A percentile compares a stretch with the other conserved stretches of the same genome.
Evolutionary conservation across 2,329 filamentous ascomycete genomes (phyloP).

Genomic region (Trichoderma endophyticum): DNA sequence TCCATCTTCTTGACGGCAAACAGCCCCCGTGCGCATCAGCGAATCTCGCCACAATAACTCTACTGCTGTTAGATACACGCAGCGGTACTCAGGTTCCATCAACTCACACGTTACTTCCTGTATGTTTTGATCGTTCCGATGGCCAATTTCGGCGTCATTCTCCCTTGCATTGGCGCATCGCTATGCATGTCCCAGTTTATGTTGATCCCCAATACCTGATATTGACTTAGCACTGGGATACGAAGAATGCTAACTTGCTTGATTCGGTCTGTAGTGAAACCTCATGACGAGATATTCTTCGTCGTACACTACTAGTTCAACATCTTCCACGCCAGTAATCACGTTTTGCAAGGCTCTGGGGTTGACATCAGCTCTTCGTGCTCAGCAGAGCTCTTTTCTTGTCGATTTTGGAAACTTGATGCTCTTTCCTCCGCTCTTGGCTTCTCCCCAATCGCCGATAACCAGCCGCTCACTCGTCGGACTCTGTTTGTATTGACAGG

Average conservation of each 20-base stretch:
- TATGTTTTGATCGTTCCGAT: conserved; percentile 17
- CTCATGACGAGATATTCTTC: neutral
- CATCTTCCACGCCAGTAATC: neutral
- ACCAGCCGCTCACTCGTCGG: neutral
- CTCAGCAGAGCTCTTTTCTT: neutral
- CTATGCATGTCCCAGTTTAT: conserved; percentile 7
- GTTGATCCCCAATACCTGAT: conserved; percentile 1
- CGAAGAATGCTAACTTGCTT: conserved; percentile 19
- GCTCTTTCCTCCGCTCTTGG: neutral
- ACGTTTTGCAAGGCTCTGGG: neutral
- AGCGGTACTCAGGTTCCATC: neutral
- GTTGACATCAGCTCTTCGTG: neutral
- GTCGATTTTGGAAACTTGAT: neutral
- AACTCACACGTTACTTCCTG: neutral
- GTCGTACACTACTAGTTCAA: neutral
- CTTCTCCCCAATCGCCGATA: neutral
- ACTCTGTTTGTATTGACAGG: conserved; percentile 21
- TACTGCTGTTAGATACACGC: conserved; percentile 13
- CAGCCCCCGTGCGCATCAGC: conserved; percentile 23
- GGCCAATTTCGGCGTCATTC: conserved; percentile 19
- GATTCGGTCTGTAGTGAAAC: conserved; percentile 1
- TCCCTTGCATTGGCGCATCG: conserved; percentile 16
- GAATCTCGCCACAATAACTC: conserved; percentile 7
- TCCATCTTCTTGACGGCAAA: conserved; percentile 26
- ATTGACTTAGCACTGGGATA: neutral